Percentiles rank a stretch among this genome's conserved stretches.
These are phyloP conservation scores for Beauveria scarabaeidicola DNA, from an alignment of 2,329 filamentous ascomycete genomes.

Conservation along the genomic window DNA sequence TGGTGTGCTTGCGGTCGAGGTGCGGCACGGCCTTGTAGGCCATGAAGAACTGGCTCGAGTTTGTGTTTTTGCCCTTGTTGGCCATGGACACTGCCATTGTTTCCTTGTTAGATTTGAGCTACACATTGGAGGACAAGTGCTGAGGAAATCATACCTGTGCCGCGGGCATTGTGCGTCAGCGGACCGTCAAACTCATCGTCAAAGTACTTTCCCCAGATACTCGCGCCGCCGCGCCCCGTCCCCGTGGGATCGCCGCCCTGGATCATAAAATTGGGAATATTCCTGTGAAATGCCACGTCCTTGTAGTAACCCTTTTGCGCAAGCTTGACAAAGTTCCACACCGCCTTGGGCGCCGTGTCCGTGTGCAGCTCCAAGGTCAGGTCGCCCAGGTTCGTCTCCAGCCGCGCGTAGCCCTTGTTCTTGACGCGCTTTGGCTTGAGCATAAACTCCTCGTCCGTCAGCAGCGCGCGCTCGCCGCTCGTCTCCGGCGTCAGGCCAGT, in stretches of 20 bases:
- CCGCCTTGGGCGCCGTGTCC: constrained; percentile 83
- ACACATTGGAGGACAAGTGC: not conserved
- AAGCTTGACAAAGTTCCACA: constrained; percentile 93
- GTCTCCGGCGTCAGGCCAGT: constrained; percentile 91
- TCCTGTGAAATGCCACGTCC: constrained; percentile 78
- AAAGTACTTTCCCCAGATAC: constrained; percentile 92
- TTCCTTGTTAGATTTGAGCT: not conserved
- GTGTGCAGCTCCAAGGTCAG: constrained; percentile 84
- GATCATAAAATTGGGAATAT: constrained; percentile 95
- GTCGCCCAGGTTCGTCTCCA: constrained; percentile 77
- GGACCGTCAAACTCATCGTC: constrained; percentile 89
- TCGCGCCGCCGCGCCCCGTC: constrained; percentile 81
- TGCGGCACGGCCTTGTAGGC: constrained; percentile 79
- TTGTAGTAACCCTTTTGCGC: constrained; percentile 87
- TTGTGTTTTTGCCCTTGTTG: constrained; percentile 97
- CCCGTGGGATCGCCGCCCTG: constrained; percentile 93
- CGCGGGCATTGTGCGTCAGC: constrained; percentile 70
- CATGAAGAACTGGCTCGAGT: constrained; percentile 92
- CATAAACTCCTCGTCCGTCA: constrained; percentile 96
- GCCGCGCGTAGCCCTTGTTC: constrained; percentile 81
- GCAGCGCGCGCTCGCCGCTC: constrained; percentile 71
- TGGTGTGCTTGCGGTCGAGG: constrained; percentile 92
- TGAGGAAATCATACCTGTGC: constrained; percentile 43
- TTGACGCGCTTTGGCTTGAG: constrained; percentile 83
- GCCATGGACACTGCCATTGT: constrained; percentile 61